Percentiles rank a stretch among this genome's conserved stretches.
Conservation (phyloP, 257 asterid species). For the Jasminum sambac region DNA sequence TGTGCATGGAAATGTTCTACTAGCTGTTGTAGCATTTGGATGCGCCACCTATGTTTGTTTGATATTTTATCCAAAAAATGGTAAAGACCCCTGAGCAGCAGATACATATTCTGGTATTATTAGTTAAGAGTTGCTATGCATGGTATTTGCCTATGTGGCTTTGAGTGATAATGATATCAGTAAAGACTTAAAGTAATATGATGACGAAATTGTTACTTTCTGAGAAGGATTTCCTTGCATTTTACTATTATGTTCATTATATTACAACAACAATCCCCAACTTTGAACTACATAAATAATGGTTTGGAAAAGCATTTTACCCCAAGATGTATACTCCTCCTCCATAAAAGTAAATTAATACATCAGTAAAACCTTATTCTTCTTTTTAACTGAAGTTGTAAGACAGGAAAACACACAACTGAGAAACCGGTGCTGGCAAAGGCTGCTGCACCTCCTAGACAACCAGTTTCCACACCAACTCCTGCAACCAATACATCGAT, state of each 20-base stretch:
- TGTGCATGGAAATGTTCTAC: neutral
- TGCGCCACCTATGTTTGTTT: neutral
- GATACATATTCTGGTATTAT: neutral
- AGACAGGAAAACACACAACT: constrained; percentile 49
- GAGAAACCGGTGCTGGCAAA: constrained; percentile 42
- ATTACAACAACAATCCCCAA: neutral
- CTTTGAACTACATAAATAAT: neutral
- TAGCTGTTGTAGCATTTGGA: neutral
- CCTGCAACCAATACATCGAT: constrained; percentile 34
- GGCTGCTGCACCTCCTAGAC: constrained; percentile 46
- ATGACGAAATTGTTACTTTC: neutral
- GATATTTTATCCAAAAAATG: neutral
- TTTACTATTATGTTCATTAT: neutral
- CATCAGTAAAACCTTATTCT: neutral
- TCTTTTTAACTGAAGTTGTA: constrained; percentile 33
- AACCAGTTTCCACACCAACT: constrained; percentile 37
- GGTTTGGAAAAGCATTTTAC: neutral
- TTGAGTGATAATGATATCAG: neutral
- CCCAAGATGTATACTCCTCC: no score
- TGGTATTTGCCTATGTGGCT: neutral
- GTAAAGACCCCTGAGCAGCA: neutral
- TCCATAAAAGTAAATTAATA: neutral
- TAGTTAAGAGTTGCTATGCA: neutral
- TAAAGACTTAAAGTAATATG: neutral
- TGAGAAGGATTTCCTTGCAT: neutral